Evolutionary conservation across 345 rosid genomes (phyloP).

Genomic region (Anacardium occidentale): DNA sequence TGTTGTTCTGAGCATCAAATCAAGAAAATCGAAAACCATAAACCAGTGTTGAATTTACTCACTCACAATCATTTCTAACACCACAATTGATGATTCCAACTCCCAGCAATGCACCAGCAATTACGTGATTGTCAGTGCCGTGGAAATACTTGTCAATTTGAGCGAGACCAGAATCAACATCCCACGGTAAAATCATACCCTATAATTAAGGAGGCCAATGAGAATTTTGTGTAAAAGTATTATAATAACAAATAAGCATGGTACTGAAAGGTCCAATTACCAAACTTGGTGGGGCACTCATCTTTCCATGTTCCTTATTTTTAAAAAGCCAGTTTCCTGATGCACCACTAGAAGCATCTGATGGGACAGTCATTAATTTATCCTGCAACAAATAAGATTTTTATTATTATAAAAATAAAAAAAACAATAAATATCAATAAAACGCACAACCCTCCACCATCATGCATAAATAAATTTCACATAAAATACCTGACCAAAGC

Average conservation of each 20-base stretch:
- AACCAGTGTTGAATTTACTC: conserved; percentile 30
- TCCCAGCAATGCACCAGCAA: conserved; percentile 88
- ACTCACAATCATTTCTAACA: conserved; percentile 85
- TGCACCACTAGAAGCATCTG: conserved; percentile 69
- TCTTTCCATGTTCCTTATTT: conserved; percentile 93
- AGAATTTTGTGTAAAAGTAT: conserved; percentile 15
- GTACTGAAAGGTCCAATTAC: conserved; percentile 37
- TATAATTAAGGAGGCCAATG: conserved; percentile 25
- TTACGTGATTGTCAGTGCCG: conserved; percentile 69
- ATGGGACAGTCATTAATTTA: conserved; percentile 80
- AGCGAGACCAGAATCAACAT: conserved; percentile 86
- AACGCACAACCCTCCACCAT: conserved; percentile 3
- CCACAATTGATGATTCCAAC: conserved; percentile 91
- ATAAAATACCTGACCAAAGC: conserved; percentile 78
- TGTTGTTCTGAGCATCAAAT: not conserved
- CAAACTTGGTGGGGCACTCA: conserved; percentile 95
- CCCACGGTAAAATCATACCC: conserved; percentile 97
- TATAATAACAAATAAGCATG: conserved; percentile 2
- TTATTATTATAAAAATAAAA: not conserved
- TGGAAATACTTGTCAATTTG: conserved; percentile 91
- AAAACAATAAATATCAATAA: conserved; percentile 10
- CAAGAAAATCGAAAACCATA: conserved; percentile 2
- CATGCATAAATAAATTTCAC: conserved; percentile 10
- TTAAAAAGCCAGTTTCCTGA: conserved; percentile 92
- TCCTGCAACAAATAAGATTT: conserved; percentile 46